phyloP scores from a whole-genome alignment of 1,284 basidiomycete species.

The Apiotrichum laibachii region DNA sequence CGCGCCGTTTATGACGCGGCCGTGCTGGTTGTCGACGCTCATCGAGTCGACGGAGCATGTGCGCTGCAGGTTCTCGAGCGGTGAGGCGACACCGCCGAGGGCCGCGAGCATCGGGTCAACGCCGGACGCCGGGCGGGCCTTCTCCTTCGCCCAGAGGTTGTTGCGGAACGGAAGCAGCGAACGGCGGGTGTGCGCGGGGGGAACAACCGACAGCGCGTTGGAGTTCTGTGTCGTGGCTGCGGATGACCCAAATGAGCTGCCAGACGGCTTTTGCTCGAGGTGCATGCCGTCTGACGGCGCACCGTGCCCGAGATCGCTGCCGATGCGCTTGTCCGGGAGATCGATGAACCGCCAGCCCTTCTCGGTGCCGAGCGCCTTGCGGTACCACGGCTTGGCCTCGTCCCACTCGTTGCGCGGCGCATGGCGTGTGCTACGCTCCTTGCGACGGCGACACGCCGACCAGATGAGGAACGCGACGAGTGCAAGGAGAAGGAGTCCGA shows the following conservation, averaged over 20 bases:
- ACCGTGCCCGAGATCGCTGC: neutral
- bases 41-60: neutral
- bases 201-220: neutral
- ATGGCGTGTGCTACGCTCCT: neutral
- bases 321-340: neutral
- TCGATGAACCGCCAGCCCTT: conserved; percentile 16
- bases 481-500: conserved; percentile 12
- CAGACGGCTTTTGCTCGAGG: conserved; percentile 4
- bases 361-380: conserved; percentile 4
- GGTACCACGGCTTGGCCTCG: conserved; percentile 13
- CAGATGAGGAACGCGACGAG: conserved; percentile 14
- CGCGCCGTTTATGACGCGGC: neutral
- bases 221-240: neutral
- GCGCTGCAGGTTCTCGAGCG: conserved; percentile 15
- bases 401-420: conserved; percentile 5
- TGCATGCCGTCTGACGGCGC: too few species aligned
- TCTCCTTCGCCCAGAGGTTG: conserved; percentile 10
- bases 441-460: conserved; percentile 7
- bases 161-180: conserved; percentile 11
- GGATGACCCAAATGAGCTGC: conserved; percentile 13
- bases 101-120: conserved; percentile 17
- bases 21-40: neutral
- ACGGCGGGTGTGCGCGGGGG: conserved; percentile 8
- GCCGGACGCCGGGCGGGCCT: neutral
- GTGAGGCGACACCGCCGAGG: conserved; percentile 11